phyloP scores from a whole-genome alignment of 1,284 basidiomycete species.

The Puccinia coronata region DNA sequence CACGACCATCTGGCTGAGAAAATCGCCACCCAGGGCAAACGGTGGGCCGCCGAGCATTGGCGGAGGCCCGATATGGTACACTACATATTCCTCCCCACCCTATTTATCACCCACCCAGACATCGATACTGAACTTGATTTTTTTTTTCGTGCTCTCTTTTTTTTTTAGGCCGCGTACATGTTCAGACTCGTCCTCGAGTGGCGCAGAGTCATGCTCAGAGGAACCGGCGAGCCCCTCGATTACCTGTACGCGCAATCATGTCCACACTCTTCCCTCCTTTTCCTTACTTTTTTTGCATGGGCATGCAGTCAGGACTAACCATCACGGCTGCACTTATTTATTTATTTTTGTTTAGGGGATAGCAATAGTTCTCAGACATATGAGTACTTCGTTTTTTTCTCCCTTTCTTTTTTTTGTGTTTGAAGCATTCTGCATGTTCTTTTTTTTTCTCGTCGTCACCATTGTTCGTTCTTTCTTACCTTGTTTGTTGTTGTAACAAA shows the following conservation, averaged over 20 bases:
- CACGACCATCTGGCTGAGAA: conserved; percentile 48
- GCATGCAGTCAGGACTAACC: too few species aligned
- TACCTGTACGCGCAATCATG: background rate
- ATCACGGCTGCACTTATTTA: too few species aligned
- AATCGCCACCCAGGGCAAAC: conserved; percentile 43
- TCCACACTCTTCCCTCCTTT: background rate
- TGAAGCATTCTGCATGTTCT: too few species aligned
- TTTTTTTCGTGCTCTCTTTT: background rate
- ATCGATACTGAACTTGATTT: background rate
- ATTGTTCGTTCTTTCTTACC: too few species aligned
- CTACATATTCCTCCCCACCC: background rate
- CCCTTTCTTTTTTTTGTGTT: too few species aligned
- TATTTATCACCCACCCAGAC: background rate
- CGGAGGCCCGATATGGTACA: conserved; percentile 43
- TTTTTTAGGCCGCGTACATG: conserved; percentile 38
- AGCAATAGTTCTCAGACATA: too few species aligned
- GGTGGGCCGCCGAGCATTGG: conserved; percentile 49
- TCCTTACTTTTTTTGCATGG: background rate
- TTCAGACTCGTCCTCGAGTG: conserved; percentile 47
- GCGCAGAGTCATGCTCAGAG: conserved; percentile 41
- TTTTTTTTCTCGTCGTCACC: too few species aligned
- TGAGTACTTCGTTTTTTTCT: too few species aligned
- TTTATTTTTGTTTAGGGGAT: too few species aligned
- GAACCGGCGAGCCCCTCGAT: conserved; percentile 19
- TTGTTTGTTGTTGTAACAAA: too few species aligned